Evolutionary conservation across 192 early-diverging fungal genomes (phyloP).

Genomic region (Backusella liffmaniae): DNA sequence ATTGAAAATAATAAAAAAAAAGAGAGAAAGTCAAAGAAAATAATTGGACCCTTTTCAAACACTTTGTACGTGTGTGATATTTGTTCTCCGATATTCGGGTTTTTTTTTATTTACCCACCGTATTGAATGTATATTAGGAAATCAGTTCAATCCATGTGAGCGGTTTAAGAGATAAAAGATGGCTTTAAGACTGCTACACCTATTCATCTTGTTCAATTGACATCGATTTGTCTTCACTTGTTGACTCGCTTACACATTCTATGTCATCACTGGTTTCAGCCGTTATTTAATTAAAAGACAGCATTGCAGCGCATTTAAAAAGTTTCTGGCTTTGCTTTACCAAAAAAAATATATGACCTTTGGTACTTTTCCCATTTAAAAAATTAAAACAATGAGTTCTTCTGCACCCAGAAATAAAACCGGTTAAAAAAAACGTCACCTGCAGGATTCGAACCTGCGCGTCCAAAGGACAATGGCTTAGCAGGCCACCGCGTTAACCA

Average conservation of each 20-base stretch:
- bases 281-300: neutral
- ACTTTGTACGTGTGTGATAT: neutral
- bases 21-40: neutral
- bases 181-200: too few relatives aligned
- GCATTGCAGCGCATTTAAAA: neutral
- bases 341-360: too few relatives aligned
- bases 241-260: neutral
- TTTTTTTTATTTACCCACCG: neutral
- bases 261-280: neutral
- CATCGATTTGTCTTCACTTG: neutral
- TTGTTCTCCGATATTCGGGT: neutral
- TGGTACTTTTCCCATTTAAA: too few relatives aligned
- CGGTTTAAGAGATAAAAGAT: too few relatives aligned
- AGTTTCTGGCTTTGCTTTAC: neutral
- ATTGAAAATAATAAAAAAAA: neutral
- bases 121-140: neutral
- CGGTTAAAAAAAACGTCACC: conserved; percentile 36
- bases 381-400: too few relatives aligned
- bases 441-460: conserved; percentile 76
- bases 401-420: neutral
- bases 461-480: conserved; percentile 57
- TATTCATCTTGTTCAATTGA: too few relatives aligned
- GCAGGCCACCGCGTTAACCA: conserved; percentile 50
- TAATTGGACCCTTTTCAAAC: neutral
- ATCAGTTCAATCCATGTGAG: neutral